phyloP scores from a whole-genome alignment of 805 yeast species.

The Saccharomycodes ludwigii region DNA sequence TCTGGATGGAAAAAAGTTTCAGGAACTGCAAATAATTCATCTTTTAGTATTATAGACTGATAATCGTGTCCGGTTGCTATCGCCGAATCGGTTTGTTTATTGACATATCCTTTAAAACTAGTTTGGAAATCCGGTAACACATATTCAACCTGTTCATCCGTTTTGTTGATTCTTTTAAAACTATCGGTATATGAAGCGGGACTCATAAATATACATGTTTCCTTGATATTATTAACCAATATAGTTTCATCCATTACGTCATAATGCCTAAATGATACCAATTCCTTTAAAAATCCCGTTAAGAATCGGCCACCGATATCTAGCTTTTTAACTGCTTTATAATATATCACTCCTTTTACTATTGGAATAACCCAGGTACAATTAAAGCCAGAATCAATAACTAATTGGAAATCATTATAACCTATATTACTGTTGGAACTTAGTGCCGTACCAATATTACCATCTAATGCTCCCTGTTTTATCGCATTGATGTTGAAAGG shows the following conservation, averaged over 20 bases:
- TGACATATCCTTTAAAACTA: constrained; percentile 62
- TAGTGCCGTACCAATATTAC: neutral
- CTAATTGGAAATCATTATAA: constrained; percentile 54
- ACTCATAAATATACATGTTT: constrained; percentile 30
- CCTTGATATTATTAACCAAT: constrained; percentile 76
- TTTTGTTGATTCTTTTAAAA: constrained; percentile 13
- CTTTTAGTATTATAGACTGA: constrained; percentile 58
- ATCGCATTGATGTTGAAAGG: constrained; percentile 40
- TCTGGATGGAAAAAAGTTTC: constrained; percentile 83
- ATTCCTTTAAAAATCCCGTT: constrained; percentile 73
- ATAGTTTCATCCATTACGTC: constrained; percentile 87
- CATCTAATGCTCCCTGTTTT: neutral
- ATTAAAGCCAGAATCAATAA: constrained; percentile 80
- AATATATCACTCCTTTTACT: constrained; percentile 60
- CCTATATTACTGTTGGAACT: constrained; percentile 3
- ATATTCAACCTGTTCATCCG: constrained; percentile 43
- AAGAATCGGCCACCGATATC: constrained; percentile 82
- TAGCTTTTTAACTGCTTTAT: constrained; percentile 65
- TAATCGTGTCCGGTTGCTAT: constrained; percentile 32
- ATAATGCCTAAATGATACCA: constrained; percentile 81
- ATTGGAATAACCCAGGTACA: constrained; percentile 83
- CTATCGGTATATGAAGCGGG: constrained; percentile 37
- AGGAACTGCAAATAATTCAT: constrained; percentile 82
- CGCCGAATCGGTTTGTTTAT: constrained; percentile 21
- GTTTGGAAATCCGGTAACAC: constrained; percentile 82